Evolutionary conservation across 805 yeast species (phyloP).

Genomic region (Candida khao-thaluensis): DNA sequence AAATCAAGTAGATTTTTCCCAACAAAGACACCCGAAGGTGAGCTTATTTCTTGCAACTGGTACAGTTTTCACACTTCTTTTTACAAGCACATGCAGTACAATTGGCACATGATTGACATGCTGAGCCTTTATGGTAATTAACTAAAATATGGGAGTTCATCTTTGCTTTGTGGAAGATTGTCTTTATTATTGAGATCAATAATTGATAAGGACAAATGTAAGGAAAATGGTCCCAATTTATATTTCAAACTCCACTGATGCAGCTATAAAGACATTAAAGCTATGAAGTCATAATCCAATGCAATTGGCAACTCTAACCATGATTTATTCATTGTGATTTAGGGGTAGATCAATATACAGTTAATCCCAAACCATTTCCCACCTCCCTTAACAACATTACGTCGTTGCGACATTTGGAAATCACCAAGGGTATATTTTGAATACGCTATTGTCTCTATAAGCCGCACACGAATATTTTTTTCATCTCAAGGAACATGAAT

Average conservation of each 20-base stretch:
- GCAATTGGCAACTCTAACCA: background rate
- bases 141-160: constrained; percentile 12
- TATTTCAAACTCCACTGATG: background rate
- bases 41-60: constrained; percentile 10
- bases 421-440: background rate
- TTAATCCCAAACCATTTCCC: background rate
- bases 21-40: too few relatives aligned
- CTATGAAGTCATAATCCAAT: background rate
- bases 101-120: constrained; percentile 12
- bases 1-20: too few relatives aligned
- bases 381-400: background rate
- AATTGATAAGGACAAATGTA: background rate
- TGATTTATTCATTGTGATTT: background rate
- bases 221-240: background rate
- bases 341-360: constrained; percentile 1
- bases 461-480: too few relatives aligned
- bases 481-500: too few relatives aligned
- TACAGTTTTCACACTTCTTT: constrained; percentile 13
- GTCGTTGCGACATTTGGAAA: background rate
- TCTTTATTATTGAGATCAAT: background rate
- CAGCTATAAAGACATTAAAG: background rate
- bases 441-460: background rate
- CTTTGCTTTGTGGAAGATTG: background rate
- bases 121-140: constrained; percentile 12
- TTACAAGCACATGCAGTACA: constrained; percentile 13